Base-by-base conservation (phyloP, 169 alveolate species). In the Pseudocohnilembus persalinus region DNA sequence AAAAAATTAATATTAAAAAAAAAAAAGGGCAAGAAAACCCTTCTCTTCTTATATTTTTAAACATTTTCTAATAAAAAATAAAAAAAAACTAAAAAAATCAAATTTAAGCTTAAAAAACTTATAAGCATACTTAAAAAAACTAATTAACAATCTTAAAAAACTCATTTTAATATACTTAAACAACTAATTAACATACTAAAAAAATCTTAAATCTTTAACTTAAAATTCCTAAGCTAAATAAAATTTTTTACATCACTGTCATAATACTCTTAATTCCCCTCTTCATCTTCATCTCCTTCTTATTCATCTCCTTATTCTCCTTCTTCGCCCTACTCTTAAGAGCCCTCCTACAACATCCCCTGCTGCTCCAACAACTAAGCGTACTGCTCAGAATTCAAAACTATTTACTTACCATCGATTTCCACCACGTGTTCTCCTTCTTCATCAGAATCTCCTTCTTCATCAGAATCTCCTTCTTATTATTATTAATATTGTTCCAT, bases 221-320 rank as follows among this genome's bases (percentile, higher is more conserved):
- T 82, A 78, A n/a, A 49, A 35, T 78, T 78, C n/a, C 33, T 31
- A 34, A 16, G 74, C 68, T 33, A 29, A 63, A 26, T 35, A 74
- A 28, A 29, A 77, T 31, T 76, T 76, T 30, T 75, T 35, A 49
- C 73, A 82, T 27, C 68, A 68, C 35, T 78, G 72, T 31, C 35
- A 49, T 72, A 74, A 16, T 74, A 0, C 84, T 31, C 34, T 72
- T 78, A 33, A 74, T 35, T 26, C 73, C 80, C 35, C 1, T n/a
- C 29, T 31, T 31, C 83, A 31, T 89, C 86, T 91, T 88, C 73
- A 80, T 85, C 81, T 72, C 90, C 75, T 34, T 83, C 92, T 73
- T 83, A 89, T 74, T 65, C 87, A 30, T 76, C 93, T 73, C 74
- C 92, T 35, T 80, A 87, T 20, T 79, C 80, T 31, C 74, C 81